Evolutionary conservation across 805 yeast species (phyloP), one percentile per base, ranked within the genome.

Genomic region (Wickerhamomyces xylosicus): DNA sequence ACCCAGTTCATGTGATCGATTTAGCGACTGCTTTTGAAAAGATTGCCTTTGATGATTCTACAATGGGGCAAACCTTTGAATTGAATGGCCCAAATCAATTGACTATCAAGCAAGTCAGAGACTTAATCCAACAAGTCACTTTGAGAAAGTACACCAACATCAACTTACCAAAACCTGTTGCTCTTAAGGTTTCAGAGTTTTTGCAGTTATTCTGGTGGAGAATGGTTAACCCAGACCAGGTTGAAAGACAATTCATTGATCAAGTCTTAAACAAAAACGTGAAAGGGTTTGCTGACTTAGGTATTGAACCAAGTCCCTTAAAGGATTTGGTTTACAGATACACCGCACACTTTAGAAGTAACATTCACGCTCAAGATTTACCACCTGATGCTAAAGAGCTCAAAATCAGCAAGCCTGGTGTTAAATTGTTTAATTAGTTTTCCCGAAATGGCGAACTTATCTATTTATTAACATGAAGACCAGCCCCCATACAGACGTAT

Each of bases 21-120:
- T 87, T 85, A 41, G 90, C 92, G 18, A 65, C 71, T 46, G 95
- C 84, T 4, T 66, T 85, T 48, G 92, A 82, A 64, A 71, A 66
- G 48, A 83, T 85, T 49, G 89, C 85, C 9, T 85, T 64, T 57
- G 89, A 85, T 57, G 95, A 85, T 59, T 65, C 84, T 38, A 85
- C 95, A 17, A 69, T 69, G 13, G 95, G 94, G 44, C 71, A 81
- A 60, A 69, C 79, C 37, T 85, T 62, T 59, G 95, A 85, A 62
- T 69, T 85, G 46, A 67, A 63, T 52, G 95, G 95, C 11, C 72
- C 78, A n/a, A 82, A 82, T 58, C 66, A 69, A 50, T 73, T 76
- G 58, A 56, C 79, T 10, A 68, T 71, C 52, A 59, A 61, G 42
- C 84, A 84, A 56, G 70, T 85, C 45, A 72, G 86, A 61, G 79